Evolutionary conservation across 768 basidiomycete species (phyloP).

Genomic region (Chalciporus piperatus): DNA sequence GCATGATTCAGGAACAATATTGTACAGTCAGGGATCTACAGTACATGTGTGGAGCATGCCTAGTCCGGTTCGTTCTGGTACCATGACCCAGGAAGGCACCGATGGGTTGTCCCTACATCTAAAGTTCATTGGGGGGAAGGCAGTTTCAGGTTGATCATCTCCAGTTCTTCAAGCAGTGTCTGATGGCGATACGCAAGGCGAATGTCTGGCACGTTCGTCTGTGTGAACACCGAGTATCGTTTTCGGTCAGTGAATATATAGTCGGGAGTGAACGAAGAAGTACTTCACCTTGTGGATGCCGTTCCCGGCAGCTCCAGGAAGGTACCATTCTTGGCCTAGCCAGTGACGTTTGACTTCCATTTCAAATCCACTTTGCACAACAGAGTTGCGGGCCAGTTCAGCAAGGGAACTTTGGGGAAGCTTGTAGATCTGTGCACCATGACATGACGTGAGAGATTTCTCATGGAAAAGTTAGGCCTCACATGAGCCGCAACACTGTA

Average conservation of each 20-base stretch:
- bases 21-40: neutral
- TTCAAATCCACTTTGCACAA: conserved; percentile 95
- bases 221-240: neutral
- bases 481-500: conserved; percentile 98
- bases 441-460: neutral
- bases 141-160: conserved; percentile 51
- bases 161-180: conserved; percentile 83
- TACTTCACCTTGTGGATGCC: conserved; percentile 84
- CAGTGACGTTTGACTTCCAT: conserved; percentile 97
- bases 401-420: conserved; percentile 91
- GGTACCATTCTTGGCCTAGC: conserved; percentile 92
- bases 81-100: neutral
- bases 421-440: conserved; percentile 78
- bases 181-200: conserved; percentile 89
- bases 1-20: neutral
- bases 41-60: neutral
- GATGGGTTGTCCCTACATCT: neutral
- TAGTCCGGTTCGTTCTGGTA: neutral
- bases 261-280: neutral
- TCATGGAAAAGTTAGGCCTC: conserved; percentile 20
- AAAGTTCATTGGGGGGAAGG: neutral
- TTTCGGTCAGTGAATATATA: conserved; percentile 5
- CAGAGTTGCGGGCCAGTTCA: conserved; percentile 97
- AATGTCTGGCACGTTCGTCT: conserved; percentile 98
- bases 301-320: conserved; percentile 90